Percentiles rank a stretch among this genome's conserved stretches.
Evolutionary conservation across 176 grass and related monocot genomes (phyloP).

Genomic region (maize (Zea mays)): DNA sequence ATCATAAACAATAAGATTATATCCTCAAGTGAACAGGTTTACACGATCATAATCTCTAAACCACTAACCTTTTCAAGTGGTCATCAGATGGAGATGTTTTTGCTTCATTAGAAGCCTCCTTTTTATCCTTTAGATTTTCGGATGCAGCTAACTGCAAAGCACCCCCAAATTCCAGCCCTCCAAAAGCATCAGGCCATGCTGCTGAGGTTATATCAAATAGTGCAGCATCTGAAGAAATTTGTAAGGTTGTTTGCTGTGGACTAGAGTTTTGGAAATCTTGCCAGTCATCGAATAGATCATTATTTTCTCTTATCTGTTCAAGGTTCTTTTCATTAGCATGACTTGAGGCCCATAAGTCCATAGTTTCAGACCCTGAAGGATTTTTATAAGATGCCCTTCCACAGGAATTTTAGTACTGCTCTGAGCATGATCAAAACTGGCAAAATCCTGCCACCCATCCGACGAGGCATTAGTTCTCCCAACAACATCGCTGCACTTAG

Average conservation of each 20-base stretch:
- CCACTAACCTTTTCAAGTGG: constrained; percentile 45
- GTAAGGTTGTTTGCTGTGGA: constrained; percentile 38
- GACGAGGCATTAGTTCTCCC: constrained; percentile 30
- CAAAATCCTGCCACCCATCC: constrained; percentile 69
- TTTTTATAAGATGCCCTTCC: constrained; percentile 28
- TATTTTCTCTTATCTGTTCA: constrained; percentile 37
- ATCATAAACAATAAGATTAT: constrained; percentile 28
- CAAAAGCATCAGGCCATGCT: constrained; percentile 25
- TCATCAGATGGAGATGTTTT: constrained; percentile 35
- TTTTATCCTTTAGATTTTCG: constrained; percentile 32
- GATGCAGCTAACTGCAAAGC: constrained; percentile 23
- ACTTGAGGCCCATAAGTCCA: constrained; percentile 40
- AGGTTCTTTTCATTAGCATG: constrained; percentile 34
- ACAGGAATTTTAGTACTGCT: constrained; percentile 23
- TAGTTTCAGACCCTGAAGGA: constrained; percentile 39
- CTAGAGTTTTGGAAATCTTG: constrained; percentile 49
- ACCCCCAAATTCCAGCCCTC: constrained; percentile 31
- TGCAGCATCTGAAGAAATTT: constrained; percentile 27
- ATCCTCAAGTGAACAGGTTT: background rate
- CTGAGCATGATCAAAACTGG: constrained; percentile 45
- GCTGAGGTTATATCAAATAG: constrained; percentile 30
- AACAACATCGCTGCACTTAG: constrained; percentile 31
- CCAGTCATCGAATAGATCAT: constrained; percentile 67
- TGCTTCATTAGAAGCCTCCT: constrained; percentile 36
- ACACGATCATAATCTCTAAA: constrained; percentile 8